These are phyloP conservation scores for Fusarium staphyleae DNA, from an alignment of 2,329 filamentous ascomycete genomes.

Conservation along the genomic window DNA sequence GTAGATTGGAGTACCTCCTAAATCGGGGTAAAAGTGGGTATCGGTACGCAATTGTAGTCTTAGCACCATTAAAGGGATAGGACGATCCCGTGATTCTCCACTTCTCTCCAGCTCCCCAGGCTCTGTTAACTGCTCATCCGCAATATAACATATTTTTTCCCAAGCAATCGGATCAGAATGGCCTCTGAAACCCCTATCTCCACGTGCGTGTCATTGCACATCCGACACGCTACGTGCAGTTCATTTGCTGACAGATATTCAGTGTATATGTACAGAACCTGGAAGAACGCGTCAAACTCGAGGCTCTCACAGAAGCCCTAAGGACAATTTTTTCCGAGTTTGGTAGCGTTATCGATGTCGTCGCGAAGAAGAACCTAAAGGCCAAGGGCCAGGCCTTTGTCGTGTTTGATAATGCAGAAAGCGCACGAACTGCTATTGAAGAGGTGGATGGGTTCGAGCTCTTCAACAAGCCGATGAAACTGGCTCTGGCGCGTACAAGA, in stretches of 20 bases:
- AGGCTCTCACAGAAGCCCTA: slow-evolving; percentile 76
- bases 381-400: slow-evolving; percentile 96
- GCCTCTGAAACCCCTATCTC: slow-evolving; percentile 58
- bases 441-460: slow-evolving; percentile 92
- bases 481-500: slow-evolving; percentile 80
- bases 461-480: slow-evolving; percentile 87
- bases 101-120: no score
- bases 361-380: slow-evolving; percentile 88
- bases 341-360: slow-evolving; percentile 82
- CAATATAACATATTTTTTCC: no score
- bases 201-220: slow-evolving; percentile 79
- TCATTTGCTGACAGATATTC: slow-evolving; percentile 47
- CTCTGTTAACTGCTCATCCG: no score
- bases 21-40: no score
- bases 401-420: slow-evolving; percentile 83
- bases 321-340: slow-evolving; percentile 85
- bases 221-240: slow-evolving; percentile 60
- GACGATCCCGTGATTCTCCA: no score
- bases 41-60: no score
- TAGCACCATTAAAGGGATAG: no score
- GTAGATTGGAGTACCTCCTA: no score
- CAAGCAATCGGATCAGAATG: no score
- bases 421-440: slow-evolving; percentile 82
- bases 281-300: slow-evolving; percentile 88
- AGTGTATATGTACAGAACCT: slow-evolving; percentile 82